Conservation (phyloP, 495 filamentous ascomycete genomes). For the Xylaria flabelliformis region DNA sequence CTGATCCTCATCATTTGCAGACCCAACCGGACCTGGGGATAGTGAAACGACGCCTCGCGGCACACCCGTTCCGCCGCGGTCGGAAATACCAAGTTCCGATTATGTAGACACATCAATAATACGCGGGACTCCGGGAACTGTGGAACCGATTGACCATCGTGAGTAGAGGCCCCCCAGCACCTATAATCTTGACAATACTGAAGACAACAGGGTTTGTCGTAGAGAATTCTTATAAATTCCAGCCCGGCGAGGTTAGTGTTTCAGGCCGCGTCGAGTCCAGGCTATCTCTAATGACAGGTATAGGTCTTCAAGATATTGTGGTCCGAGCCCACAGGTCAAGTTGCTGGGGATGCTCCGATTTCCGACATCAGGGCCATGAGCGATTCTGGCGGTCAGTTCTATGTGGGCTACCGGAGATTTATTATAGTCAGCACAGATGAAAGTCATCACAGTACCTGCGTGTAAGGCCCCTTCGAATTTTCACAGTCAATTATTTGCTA, state of each 20-base stretch:
- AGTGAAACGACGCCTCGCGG: slow-evolving; percentile 32
- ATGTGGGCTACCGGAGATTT: slow-evolving; percentile 52
- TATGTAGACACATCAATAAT: slow-evolving; percentile 22
- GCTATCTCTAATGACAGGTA: slow-evolving; percentile 4
- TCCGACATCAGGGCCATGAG: slow-evolving; percentile 41
- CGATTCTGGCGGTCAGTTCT: slow-evolving; percentile 44
- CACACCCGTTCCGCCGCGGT: slow-evolving; percentile 21
- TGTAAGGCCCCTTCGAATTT: slow-evolving; percentile 43
- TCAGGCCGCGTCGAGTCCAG: too few relatives aligned
- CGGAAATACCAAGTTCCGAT: neutral
- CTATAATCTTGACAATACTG: slow-evolving; percentile 15
- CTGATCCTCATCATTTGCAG: slow-evolving; percentile 2
- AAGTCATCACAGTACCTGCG: slow-evolving; percentile 55
- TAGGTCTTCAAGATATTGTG: slow-evolving; percentile 57
- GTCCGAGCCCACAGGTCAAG: slow-evolving; percentile 52
- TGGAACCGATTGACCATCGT: slow-evolving; percentile 37
- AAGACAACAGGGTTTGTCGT: slow-evolving; percentile 47
- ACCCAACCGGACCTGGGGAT: neutral
- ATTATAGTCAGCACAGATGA: slow-evolving; percentile 56
- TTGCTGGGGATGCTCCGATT: slow-evolving; percentile 38
- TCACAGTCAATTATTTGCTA: neutral
- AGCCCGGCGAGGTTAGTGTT: slow-evolving; percentile 48
- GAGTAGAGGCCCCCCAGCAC: slow-evolving; percentile 9
- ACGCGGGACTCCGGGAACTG: slow-evolving; percentile 37
- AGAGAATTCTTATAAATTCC: slow-evolving; percentile 48